Conservation (phyloP, 257 asterid species). For the Lavandula angustifolia region DNA sequence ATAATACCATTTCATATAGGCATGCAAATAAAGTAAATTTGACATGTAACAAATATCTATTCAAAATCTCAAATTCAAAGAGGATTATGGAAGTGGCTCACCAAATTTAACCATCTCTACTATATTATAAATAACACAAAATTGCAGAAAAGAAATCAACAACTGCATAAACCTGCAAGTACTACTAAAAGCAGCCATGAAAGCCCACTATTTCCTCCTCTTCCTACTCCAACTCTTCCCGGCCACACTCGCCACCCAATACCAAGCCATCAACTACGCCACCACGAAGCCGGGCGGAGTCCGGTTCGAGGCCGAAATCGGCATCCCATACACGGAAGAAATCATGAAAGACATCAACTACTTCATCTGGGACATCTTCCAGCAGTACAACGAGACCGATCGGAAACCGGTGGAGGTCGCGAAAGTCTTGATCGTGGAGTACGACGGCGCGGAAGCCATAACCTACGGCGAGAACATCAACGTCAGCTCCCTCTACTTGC, state of each 20-base stretch:
- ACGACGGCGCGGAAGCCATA: slow-evolving; percentile 44
- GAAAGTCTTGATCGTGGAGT: slow-evolving; percentile 23
- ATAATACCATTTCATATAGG: too few species aligned
- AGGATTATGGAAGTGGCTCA: slow-evolving; percentile 6
- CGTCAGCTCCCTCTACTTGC: slow-evolving; percentile 37
- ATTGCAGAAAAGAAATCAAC: not conserved
- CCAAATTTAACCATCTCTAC: slow-evolving; percentile 16
- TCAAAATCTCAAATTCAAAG: not conserved
- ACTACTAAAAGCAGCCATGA: slow-evolving; percentile 35
- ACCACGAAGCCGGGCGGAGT: slow-evolving; percentile 33
- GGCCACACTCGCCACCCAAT: slow-evolving; percentile 30
- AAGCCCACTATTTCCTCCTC: slow-evolving; percentile 3
- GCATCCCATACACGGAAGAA: slow-evolving; percentile 31
- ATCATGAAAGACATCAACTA: slow-evolving; percentile 38
- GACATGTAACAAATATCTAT: not conserved
- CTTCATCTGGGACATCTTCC: slow-evolving; percentile 41
- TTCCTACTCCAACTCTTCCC: slow-evolving; percentile 22
- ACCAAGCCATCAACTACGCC: slow-evolving; percentile 36
- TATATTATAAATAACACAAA: too few species aligned
- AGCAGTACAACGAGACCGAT: slow-evolving; percentile 29
- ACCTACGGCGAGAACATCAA: slow-evolving; percentile 39
- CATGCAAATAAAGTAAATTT: too few species aligned
- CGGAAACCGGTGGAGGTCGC: slow-evolving; percentile 23
- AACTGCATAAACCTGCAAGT: too few species aligned
- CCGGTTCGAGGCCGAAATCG: slow-evolving; percentile 42